A percentile compares a stretch with the other conserved stretches of the same genome.
Conservation (phyloP, 148 eudicot species). For the Chenopodium formosanum region DNA sequence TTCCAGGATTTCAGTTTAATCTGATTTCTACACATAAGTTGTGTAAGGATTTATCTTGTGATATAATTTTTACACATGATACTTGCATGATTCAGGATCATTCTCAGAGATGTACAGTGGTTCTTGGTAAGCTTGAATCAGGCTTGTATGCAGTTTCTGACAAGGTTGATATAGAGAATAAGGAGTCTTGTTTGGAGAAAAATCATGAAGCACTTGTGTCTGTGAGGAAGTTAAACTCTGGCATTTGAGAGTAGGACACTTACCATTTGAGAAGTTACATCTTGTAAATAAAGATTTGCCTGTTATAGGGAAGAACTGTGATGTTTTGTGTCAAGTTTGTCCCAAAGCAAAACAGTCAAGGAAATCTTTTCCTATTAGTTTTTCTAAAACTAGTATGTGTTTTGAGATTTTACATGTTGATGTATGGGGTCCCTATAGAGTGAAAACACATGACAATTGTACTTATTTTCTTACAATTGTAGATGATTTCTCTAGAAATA, state of each 20-base stretch:
- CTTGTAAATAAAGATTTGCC: not conserved
- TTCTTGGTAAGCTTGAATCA: not conserved
- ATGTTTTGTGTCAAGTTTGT: not conserved
- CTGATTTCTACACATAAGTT: too few relatives aligned
- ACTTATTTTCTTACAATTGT: too few relatives aligned
- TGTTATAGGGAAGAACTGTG: too few relatives aligned
- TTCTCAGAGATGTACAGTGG: not conserved
- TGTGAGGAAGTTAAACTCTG: not conserved
- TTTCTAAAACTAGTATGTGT: not conserved
- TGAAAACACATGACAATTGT: too few relatives aligned
- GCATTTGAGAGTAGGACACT: not conserved
- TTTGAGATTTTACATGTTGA: not conserved
- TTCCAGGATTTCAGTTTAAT: too few relatives aligned
- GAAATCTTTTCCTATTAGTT: not conserved
- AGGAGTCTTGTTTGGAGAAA: too few relatives aligned
- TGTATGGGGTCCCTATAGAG: not conserved
- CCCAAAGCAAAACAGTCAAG: not conserved
- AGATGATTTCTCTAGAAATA: too few relatives aligned
- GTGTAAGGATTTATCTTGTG: too few relatives aligned
- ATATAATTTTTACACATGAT: not conserved
- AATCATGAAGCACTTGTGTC: too few relatives aligned
- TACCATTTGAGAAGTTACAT: not conserved
- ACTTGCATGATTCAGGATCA: not conserved
- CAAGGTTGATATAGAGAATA: not conserved
- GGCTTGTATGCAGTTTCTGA: not conserved